These are phyloP conservation scores for Botrytis aclada DNA, from an alignment of 2,329 filamentous ascomycete species.

Conservation along the genomic window DNA sequence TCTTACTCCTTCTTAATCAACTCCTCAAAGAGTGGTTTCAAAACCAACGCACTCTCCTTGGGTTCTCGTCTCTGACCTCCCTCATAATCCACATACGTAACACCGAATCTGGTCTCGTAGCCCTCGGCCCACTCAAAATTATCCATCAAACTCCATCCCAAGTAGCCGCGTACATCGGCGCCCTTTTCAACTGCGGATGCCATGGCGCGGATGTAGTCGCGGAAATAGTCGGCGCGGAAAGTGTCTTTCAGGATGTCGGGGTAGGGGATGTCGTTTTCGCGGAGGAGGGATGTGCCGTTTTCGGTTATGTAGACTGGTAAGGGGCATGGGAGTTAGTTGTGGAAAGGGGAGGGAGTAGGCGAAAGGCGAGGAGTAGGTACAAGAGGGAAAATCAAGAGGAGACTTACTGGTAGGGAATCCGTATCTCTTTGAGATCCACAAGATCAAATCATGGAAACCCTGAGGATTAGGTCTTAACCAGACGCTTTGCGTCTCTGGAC, in stretches of 20 bases:
- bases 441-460: conserved; percentile 74
- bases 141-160: conserved; percentile 86
- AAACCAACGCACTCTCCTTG: conserved; percentile 76
- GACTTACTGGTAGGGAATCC: conserved; percentile 34
- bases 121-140: conserved; percentile 63
- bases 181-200: conserved; percentile 71
- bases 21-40: conserved; percentile 68
- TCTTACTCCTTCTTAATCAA: conserved; percentile 59
- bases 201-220: conserved; percentile 73
- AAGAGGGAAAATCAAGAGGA: too few species aligned
- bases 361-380: too few species aligned
- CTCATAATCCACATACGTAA: conserved; percentile 78
- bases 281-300: conserved; percentile 81
- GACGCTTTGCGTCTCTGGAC: conserved; percentile 75
- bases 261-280: conserved; percentile 71
- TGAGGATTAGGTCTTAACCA: conserved; percentile 76
- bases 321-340: background rate
- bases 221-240: conserved; percentile 77
- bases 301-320: conserved; percentile 67
- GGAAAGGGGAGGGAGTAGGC: background rate
- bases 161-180: conserved; percentile 76
- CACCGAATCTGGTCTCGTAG: conserved; percentile 81
- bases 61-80: conserved; percentile 75
- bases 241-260: conserved; percentile 76
- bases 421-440: conserved; percentile 77